Conservation (phyloP, 2,329 filamentous ascomycete genomes). For the Fusarium buxicola region DNA sequence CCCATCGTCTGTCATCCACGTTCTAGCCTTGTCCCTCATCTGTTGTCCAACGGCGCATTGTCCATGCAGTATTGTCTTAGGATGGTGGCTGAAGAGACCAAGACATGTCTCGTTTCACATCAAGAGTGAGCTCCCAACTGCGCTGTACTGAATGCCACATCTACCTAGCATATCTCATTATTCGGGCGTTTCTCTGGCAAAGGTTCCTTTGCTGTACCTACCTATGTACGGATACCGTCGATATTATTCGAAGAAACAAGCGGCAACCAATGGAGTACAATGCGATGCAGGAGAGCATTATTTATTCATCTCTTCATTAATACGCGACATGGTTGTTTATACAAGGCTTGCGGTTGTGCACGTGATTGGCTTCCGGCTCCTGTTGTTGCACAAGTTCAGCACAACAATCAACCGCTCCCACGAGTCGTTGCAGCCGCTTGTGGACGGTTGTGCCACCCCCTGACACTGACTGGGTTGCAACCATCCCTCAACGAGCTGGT, state of each 20-base stretch:
- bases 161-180: no score
- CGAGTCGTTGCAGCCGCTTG: conserved; percentile 19
- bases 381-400: conserved; percentile 34
- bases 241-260: not conserved
- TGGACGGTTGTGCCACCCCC: conserved; percentile 22
- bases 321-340: conserved; percentile 13
- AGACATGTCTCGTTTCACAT: conserved; percentile 35
- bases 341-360: conserved; percentile 5
- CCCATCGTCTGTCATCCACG: not conserved
- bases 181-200: not conserved
- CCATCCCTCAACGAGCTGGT: conserved; percentile 7
- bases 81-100: conserved; percentile 5
- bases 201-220: not conserved
- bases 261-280: not conserved
- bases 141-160: conserved; percentile 4
- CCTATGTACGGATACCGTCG: no score
- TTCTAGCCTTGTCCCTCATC: conserved; percentile 1
- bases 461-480: no score
- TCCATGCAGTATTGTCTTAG: conserved; percentile 4
- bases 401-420: conserved; percentile 23
- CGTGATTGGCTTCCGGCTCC: conserved; percentile 25
- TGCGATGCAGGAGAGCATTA: not conserved
- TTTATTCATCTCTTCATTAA: conserved; percentile 6
- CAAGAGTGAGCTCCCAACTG: conserved; percentile 7
- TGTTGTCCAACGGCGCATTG: not conserved